Evolutionary conservation across 2,329 filamentous ascomycete genomes (phyloP).

Genomic region (Neoarthrinium moseri): DNA sequence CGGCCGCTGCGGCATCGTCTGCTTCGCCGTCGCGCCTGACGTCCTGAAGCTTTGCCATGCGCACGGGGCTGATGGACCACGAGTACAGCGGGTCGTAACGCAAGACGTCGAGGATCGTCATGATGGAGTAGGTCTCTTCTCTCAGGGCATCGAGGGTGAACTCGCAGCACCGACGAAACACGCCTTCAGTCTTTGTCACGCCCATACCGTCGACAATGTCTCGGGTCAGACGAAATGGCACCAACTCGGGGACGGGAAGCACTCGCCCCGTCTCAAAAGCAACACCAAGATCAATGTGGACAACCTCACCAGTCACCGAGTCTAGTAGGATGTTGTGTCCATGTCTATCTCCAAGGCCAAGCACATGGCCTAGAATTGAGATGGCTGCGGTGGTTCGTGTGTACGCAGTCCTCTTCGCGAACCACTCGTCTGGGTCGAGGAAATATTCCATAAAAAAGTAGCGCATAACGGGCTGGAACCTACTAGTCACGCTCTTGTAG

Average conservation of each 20-base stretch:
- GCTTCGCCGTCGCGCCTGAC: conserved; percentile 48
- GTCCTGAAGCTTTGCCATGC: conserved; percentile 63
- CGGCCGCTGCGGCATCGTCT: conserved; percentile 32
- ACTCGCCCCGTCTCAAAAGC: conserved; percentile 96
- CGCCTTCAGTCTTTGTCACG: conserved; percentile 89
- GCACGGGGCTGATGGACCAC: conserved; percentile 81
- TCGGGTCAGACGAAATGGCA: conserved; percentile 90
- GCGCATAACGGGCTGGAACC: conserved; percentile 89
- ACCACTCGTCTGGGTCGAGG: conserved; percentile 94
- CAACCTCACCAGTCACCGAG: conserved; percentile 83
- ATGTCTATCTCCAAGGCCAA: conserved; percentile 91
- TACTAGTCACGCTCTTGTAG: conserved; percentile 75
- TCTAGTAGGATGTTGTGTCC: conserved; percentile 97
- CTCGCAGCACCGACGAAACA: conserved; percentile 97
- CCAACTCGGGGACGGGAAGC: conserved; percentile 91
- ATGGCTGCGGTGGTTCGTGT: conserved; percentile 92
- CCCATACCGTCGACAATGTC: conserved; percentile 98
- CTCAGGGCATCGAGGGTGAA: conserved; percentile 93
- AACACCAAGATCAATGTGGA: conserved; percentile 96
- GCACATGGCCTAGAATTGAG: conserved; percentile 88
- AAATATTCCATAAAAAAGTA: conserved; percentile 98
- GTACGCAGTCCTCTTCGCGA: conserved; percentile 82
- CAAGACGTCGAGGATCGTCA: conserved; percentile 96
- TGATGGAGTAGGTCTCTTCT: conserved; percentile 95
- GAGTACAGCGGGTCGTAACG: conserved; percentile 97